phyloP scores from a whole-genome alignment of 2,329 filamentous ascomycete genomes.

The Ophiocordyceps camponoti-saundersi region DNA sequence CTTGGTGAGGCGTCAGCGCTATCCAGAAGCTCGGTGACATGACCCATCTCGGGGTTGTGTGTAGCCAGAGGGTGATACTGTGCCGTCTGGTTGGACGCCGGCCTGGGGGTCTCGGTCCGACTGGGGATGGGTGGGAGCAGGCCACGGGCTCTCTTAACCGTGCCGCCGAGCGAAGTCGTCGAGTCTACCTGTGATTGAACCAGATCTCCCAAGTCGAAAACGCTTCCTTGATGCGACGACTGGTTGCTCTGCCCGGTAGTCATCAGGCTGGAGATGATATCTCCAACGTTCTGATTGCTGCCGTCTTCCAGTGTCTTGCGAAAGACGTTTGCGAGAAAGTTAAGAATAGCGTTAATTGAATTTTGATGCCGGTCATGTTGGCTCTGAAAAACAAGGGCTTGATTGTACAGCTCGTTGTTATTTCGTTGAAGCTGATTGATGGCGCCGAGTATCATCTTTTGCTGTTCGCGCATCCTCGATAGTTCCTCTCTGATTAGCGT shows the following conservation, averaged over 20 bases:
- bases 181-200: constrained; percentile 28
- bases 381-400: constrained; percentile 76
- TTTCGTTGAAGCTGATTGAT: constrained; percentile 69
- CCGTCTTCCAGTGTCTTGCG: constrained; percentile 79
- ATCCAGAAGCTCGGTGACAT: constrained; percentile 45
- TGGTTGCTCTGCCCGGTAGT: constrained; percentile 30
- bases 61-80: constrained; percentile 10
- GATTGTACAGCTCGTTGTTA: constrained; percentile 74
- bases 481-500: constrained; percentile 64
- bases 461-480: constrained; percentile 66
- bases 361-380: constrained; percentile 95
- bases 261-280: constrained; percentile 66
- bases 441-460: constrained; percentile 68
- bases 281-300: constrained; percentile 58
- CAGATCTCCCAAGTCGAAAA: constrained; percentile 45
- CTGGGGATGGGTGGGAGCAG: constrained; percentile 36
- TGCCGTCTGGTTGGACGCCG: constrained; percentile 11
- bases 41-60: constrained; percentile 29
- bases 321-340: constrained; percentile 92
- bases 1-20: constrained; percentile 29
- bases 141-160: constrained; percentile 33
- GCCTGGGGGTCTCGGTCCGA: constrained; percentile 11
- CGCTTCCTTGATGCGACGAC: constrained; percentile 30
- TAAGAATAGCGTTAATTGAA: constrained; percentile 96
- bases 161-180: constrained; percentile 19